Evolutionary conservation across 116 monocot species (phyloP).

Genomic region (Posidonia oceanica): DNA sequence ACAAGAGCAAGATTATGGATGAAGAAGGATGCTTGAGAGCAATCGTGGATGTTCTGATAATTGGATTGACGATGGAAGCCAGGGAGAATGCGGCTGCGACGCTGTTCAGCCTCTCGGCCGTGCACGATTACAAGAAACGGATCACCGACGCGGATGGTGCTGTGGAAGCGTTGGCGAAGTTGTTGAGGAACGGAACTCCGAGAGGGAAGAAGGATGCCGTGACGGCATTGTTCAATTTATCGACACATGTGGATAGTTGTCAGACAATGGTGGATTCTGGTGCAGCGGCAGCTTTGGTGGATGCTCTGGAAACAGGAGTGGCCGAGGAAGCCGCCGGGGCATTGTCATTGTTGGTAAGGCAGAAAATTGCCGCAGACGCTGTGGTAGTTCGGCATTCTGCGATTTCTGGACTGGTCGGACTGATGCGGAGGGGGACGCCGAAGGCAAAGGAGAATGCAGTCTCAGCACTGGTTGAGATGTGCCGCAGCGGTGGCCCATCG

Average conservation of each 20-base stretch:
- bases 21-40: constrained; percentile 51
- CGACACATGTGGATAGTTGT: constrained; percentile 43
- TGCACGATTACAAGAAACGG: constrained; percentile 69
- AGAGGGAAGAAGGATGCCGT: constrained; percentile 84
- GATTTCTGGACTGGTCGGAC: constrained; percentile 5
- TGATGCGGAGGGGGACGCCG: constrained; percentile 62
- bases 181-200: constrained; percentile 42
- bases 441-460: constrained; percentile 82
- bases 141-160: constrained; percentile 50
- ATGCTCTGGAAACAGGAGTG: constrained; percentile 31
- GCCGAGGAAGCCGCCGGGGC: constrained; percentile 79
- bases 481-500: constrained; percentile 31
- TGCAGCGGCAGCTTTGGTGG: constrained; percentile 37
- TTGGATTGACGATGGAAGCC: constrained; percentile 51
- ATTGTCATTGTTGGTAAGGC: constrained; percentile 45
- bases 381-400: constrained; percentile 12
- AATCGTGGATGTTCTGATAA: constrained; percentile 41
- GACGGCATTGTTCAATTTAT: constrained; percentile 70
- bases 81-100: constrained; percentile 85
- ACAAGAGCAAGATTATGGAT: constrained; percentile 57
- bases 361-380: constrained; percentile 14
- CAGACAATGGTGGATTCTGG: constrained; percentile 43
- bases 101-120: constrained; percentile 68
- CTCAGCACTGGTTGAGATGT: constrained; percentile 67
- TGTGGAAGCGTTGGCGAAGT: constrained; percentile 28